Percentiles rank a stretch among this genome's conserved stretches.
Conservation (phyloP, 208 protist species). For the Blastocrithidia nonstop region DNA sequence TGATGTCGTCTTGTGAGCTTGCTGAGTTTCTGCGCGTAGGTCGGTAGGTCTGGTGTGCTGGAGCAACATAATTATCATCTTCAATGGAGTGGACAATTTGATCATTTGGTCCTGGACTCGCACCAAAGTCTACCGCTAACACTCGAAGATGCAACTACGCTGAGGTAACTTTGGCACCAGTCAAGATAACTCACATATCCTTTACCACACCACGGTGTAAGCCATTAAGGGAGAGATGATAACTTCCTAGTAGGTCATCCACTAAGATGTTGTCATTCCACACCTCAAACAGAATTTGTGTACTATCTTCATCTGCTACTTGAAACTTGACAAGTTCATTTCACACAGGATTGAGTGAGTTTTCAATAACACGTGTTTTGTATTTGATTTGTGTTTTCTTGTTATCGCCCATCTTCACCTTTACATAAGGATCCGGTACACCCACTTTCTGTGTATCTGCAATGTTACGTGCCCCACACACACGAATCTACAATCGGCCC, state of each 20-base stretch:
- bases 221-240: conserved; percentile 25
- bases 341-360: conserved; percentile 39
- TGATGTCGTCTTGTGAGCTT: too few species aligned
- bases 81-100: too few species aligned
- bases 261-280: conserved; percentile 33
- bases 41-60: too few species aligned
- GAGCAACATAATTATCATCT: too few species aligned
- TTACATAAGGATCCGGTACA: conserved; percentile 41
- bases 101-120: too few species aligned
- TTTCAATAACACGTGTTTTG: conserved; percentile 50
- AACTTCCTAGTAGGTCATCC: conserved; percentile 52
- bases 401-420: too few species aligned
- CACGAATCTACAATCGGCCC: conserved; percentile 53
- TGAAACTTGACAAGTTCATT: conserved; percentile 52
- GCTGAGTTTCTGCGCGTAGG: too few species aligned
- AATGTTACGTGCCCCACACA: conserved; percentile 52
- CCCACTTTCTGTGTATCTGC: conserved; percentile 18
- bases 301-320: conserved; percentile 31
- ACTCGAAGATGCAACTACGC: conserved; percentile 51
- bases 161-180: conserved; percentile 22
- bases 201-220: conserved; percentile 41
- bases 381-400: conserved; percentile 37
- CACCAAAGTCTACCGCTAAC: conserved; percentile 57
- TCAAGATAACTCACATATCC: conserved; percentile 49
- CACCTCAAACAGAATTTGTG: conserved; percentile 42